phyloP scores from a whole-genome alignment of 2,329 filamentous ascomycete species.

The Botrytis fabae region DNA sequence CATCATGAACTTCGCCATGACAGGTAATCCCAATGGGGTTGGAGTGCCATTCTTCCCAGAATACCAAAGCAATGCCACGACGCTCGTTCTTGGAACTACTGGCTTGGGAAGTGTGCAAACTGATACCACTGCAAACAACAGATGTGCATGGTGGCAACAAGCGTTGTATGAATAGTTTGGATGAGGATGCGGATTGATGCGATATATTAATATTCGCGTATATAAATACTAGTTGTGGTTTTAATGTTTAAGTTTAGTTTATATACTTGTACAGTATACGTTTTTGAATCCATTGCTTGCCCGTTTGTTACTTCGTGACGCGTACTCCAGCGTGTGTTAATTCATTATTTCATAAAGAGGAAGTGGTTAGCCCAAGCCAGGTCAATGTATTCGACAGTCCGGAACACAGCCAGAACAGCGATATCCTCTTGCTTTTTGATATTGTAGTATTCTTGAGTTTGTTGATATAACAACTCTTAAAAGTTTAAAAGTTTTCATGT shows the following conservation, averaged over 20 bases:
- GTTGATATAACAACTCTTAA: neutral
- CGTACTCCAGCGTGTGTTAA: neutral
- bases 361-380: neutral
- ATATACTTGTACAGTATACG: neutral
- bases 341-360: neutral
- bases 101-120: conserved; percentile 26
- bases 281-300: neutral
- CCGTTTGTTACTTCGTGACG: neutral
- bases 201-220: neutral
- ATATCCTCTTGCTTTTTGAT: neutral
- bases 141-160: conserved; percentile 43
- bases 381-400: neutral
- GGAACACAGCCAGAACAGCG: neutral
- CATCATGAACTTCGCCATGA: conserved; percentile 41
- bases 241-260: conserved; percentile 2
- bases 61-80: conserved; percentile 30
- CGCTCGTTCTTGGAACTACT: conserved; percentile 26
- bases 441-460: neutral
- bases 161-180: conserved; percentile 26
- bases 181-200: neutral
- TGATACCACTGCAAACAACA: conserved; percentile 38
- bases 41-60: conserved; percentile 31
- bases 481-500: neutral
- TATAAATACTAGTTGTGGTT: neutral
- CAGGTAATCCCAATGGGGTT: conserved; percentile 39